Conservation (phyloP, 805 yeast species). For the Teunomyces aglyptinius region DNA sequence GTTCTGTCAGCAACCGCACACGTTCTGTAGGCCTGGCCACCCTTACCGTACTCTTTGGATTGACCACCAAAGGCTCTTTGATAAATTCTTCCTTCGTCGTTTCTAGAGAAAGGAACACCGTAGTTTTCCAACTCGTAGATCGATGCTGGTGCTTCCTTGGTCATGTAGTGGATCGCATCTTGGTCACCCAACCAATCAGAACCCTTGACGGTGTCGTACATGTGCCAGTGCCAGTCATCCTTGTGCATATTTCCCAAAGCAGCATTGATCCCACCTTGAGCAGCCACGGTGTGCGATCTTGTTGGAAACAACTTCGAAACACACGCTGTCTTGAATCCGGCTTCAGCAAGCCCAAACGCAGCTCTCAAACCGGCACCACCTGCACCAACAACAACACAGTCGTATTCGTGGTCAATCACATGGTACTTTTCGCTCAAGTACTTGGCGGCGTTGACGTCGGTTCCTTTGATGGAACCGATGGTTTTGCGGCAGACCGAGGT, state of each 20-base stretch:
- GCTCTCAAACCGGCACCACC: constrained; percentile 99
- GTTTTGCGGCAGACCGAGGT: constrained; percentile 30
- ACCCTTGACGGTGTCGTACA: constrained; percentile 99
- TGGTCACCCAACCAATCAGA: constrained; percentile 99
- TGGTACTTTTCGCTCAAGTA: constrained; percentile 68
- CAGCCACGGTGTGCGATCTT: constrained; percentile 98
- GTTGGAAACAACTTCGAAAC: constrained; percentile 96
- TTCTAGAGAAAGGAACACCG: constrained; percentile 98
- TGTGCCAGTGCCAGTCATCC: constrained; percentile 99
- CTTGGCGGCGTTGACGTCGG: constrained; percentile 40
- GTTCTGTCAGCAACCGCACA: constrained; percentile 99
- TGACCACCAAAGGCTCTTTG: constrained; percentile 99
- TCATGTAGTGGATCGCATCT: constrained; percentile 98
- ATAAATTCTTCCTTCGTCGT: constrained; percentile 92
- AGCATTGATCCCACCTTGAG: constrained; percentile 99
- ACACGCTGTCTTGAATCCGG: constrained; percentile 97
- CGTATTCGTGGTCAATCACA: constrained; percentile 95
- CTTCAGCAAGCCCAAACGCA: constrained; percentile 95
- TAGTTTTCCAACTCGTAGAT: constrained; percentile 96
- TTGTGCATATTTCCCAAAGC: constrained; percentile 98
- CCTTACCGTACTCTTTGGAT: constrained; percentile 91
- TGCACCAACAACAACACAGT: constrained; percentile 96
- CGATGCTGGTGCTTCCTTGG: constrained; percentile 94
- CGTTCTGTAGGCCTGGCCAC: constrained; percentile 99
- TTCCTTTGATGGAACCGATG: constrained; percentile 39